Base-by-base conservation (phyloP, 148 eudicot species). In the Salicornia ramosissima region DNA sequence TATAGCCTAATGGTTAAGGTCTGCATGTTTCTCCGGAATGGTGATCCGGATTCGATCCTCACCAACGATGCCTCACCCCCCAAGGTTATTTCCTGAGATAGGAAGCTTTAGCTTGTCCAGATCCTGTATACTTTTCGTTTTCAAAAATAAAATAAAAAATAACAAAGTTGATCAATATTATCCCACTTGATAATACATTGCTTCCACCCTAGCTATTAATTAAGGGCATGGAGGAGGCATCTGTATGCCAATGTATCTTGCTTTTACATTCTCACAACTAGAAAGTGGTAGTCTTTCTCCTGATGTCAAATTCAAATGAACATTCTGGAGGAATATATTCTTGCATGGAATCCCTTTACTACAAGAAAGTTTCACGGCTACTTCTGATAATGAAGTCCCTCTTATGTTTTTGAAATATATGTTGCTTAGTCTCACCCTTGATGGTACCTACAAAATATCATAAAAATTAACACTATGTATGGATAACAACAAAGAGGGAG, bases 321-420 rank as follows among this genome's bases (percentile, higher is more conserved):
- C 84, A 62, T 85, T 81, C 65, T 85, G 82, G 10, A 85, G 61
- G 51, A 70, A 81, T 21, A 85, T 69, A 42, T 83, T 80, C 52
- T 79, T 75, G 70, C 89, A 85, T 0, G 89, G 86, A 42, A 74
- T 74, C 25, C 83, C 82, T 64, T 83, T 79, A 57, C 86, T 83
- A 21, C 86, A 83, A 34, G 54, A 52, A 14, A 86, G 75, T 9
- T 62, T 74, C 64, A 86, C 87, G 43, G 89, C 87, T 0, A 83
- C 83, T 65, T 74, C 78, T 24, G 81, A 74, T 33, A 67, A 56
- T 13, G 85, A 77, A 7, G 83, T 83, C n/a, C 89, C 89, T 52
- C 80, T 79, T 14, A 83, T 86, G 24, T 83, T 77, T 74, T 74
- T 83, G 69, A 86, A 86, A 43, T 73, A 66, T 39, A 81, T 77